phyloP scores from a whole-genome alignment of 164 flowering plant genomes.

The Litsea cubeba region DNA sequence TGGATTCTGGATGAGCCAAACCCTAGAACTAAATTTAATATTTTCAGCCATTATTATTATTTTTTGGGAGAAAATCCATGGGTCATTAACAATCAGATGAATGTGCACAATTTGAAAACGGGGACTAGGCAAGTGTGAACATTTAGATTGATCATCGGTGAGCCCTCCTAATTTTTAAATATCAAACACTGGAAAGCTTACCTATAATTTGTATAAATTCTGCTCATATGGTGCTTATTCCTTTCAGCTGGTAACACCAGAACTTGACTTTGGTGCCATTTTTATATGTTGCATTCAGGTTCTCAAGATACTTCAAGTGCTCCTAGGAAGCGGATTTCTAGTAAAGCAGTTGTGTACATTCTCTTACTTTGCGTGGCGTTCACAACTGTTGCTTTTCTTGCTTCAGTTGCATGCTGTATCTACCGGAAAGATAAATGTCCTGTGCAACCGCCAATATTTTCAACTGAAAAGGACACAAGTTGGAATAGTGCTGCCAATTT shows the following conservation, averaged over 20 bases:
- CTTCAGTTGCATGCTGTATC: conserved; percentile 50
- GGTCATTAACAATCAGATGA: too few relatives aligned
- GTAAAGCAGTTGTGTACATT: conserved; percentile 49
- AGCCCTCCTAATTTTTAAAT: too few relatives aligned
- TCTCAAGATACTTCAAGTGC: conserved; percentile 21
- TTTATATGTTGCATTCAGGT: conserved; percentile 38
- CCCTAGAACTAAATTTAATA: too few relatives aligned
- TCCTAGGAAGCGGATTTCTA: conserved; percentile 39
- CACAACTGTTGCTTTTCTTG: conserved; percentile 57
- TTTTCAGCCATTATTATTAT: too few relatives aligned
- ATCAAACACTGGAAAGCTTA: too few relatives aligned
- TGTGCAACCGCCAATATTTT: conserved; percentile 37
- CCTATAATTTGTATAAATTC: too few relatives aligned
- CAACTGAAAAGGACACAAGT: conserved; percentile 64
- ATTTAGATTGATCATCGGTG: too few relatives aligned
- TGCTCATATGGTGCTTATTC: too few relatives aligned
- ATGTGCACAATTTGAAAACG: too few relatives aligned
- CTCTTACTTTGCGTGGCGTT: conserved; percentile 54
- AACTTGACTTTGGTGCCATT: background rate
- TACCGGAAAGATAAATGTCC: conserved; percentile 45
- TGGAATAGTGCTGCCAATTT: conserved; percentile 68
- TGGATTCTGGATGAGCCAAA: too few relatives aligned
- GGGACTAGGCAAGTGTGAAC: too few relatives aligned
- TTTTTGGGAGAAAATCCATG: too few relatives aligned
- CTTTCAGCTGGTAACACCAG: background rate